These are phyloP conservation scores for Chaetomium strumarium DNA, from an alignment of 2,329 filamentous ascomycete genomes.

Conservation along the genomic window DNA sequence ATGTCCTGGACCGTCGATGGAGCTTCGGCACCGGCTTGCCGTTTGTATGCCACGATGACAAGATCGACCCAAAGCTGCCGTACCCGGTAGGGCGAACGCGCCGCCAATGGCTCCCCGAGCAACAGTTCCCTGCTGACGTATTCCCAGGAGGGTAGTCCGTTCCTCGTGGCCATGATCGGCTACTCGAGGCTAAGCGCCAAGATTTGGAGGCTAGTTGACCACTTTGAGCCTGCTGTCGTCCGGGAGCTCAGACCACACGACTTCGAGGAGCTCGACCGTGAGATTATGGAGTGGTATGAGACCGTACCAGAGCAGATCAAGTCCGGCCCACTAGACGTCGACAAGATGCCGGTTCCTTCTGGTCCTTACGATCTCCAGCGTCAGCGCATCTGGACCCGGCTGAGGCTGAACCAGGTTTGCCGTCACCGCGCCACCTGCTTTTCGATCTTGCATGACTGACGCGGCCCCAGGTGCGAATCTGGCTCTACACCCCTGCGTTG, in stretches of 20 bases:
- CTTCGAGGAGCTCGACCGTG: conserved; percentile 73
- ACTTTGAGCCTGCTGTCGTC: conserved; percentile 55
- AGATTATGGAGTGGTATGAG: conserved; percentile 83
- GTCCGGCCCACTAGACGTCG: conserved; percentile 55
- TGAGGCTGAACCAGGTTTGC: conserved; percentile 70
- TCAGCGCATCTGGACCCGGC: conserved; percentile 74
- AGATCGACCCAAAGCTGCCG: conserved; percentile 74
- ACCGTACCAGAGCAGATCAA: conserved; percentile 57
- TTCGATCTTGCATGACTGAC: background rate
- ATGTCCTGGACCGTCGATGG: conserved; percentile 80
- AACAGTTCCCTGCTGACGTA: conserved; percentile 4
- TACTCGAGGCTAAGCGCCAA: conserved; percentile 80
- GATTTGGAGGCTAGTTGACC: conserved; percentile 76
- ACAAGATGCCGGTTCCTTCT: conserved; percentile 46
- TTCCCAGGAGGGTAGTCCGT: conserved; percentile 53
- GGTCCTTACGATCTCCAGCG: conserved; percentile 62
- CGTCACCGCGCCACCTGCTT: conserved; percentile 10
- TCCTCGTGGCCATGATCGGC: conserved; percentile 75
- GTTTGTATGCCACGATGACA: conserved; percentile 76
- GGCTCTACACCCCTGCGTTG: conserved; percentile 81
- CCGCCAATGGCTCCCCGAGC: background rate
- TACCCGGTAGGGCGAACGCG: conserved; percentile 59
- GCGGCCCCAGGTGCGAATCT: conserved; percentile 61
- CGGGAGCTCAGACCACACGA: conserved; percentile 65
- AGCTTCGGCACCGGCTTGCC: conserved; percentile 85